These are phyloP conservation scores for Garcia nutans DNA, from an alignment of 345 rosid genomes.

Conservation along the genomic window DNA sequence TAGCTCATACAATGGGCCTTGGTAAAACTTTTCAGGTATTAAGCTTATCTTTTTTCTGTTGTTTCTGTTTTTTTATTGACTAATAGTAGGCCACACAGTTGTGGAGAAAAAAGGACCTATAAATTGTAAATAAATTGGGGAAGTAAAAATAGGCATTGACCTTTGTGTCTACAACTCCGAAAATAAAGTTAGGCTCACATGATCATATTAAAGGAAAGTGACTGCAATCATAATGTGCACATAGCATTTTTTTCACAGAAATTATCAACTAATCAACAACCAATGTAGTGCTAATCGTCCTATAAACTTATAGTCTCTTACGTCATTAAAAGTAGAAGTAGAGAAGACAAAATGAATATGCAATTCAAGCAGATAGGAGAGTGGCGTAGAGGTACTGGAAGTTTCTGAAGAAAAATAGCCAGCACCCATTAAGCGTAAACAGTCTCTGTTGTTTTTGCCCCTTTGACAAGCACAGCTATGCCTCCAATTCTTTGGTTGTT, in stretches of 20 bases:
- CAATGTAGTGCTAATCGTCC: neutral
- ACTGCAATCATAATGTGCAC: neutral
- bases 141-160: neutral
- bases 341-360: neutral
- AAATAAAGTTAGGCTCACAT: neutral
- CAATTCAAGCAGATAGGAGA: neutral
- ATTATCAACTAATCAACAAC: neutral
- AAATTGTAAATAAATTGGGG: neutral
- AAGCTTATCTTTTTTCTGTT: neutral
- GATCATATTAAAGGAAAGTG: neutral
- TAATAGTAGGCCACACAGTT: neutral
- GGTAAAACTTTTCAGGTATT: conserved; percentile 99
- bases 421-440: neutral
- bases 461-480: neutral
- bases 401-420: neutral
- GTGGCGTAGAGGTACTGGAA: neutral
- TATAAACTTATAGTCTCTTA: neutral
- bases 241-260: neutral
- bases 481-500: neutral
- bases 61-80: neutral
- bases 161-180: neutral
- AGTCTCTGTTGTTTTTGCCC: neutral
- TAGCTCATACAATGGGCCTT: conserved; percentile 99
- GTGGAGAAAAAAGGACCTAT: neutral
- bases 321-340: neutral